Conservation (phyloP, 768 basidiomycete species). For the Pulveroboletus sp. region DNA sequence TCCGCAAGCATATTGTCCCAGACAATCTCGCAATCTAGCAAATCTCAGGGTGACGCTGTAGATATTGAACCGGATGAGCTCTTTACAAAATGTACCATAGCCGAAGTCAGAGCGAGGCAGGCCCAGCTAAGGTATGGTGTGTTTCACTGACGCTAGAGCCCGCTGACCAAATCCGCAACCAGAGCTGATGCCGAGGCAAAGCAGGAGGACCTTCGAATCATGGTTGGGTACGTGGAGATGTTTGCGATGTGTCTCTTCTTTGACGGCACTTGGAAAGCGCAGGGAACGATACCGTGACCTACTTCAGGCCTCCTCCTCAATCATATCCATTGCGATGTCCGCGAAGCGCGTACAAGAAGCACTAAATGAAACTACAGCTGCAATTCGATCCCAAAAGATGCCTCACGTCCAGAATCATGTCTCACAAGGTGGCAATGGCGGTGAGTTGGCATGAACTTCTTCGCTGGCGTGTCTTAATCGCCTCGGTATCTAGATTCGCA, state of each 20-base stretch:
- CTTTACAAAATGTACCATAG: slow-evolving; percentile 64
- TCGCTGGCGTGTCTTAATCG: not conserved
- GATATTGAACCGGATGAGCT: slow-evolving; percentile 65
- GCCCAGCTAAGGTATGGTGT: slow-evolving; percentile 56
- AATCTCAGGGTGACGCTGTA: slow-evolving; percentile 14
- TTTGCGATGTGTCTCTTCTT: slow-evolving; percentile 5
- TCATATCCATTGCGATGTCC: slow-evolving; percentile 69
- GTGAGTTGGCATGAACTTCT: slow-evolving; percentile 28
- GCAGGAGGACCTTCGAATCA: slow-evolving; percentile 80
- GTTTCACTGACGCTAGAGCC: not conserved
- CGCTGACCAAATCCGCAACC: slow-evolving; percentile 2
- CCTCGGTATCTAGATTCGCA: slow-evolving; percentile 49
- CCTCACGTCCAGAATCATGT: slow-evolving; percentile 41
- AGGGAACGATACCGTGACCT: slow-evolving; percentile 90
- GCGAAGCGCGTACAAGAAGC: slow-evolving; percentile 60
- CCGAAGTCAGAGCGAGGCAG: slow-evolving; percentile 65
- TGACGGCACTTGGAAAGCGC: slow-evolving; percentile 49
- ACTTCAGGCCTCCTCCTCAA: slow-evolving; percentile 80
- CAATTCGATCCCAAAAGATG: slow-evolving; percentile 45
- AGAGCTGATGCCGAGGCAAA: slow-evolving; percentile 83
- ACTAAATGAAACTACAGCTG: slow-evolving; percentile 55
- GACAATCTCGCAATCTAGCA: slow-evolving; percentile 13
- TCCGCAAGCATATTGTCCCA: slow-evolving; percentile 4
- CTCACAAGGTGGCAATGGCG: slow-evolving; percentile 37
- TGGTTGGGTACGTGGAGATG: slow-evolving; percentile 77